Evolutionary conservation across 768 basidiomycete species (phyloP), one percentile per base, ranked within the genome.

Genomic region (Tubosaeta sp.): DNA sequence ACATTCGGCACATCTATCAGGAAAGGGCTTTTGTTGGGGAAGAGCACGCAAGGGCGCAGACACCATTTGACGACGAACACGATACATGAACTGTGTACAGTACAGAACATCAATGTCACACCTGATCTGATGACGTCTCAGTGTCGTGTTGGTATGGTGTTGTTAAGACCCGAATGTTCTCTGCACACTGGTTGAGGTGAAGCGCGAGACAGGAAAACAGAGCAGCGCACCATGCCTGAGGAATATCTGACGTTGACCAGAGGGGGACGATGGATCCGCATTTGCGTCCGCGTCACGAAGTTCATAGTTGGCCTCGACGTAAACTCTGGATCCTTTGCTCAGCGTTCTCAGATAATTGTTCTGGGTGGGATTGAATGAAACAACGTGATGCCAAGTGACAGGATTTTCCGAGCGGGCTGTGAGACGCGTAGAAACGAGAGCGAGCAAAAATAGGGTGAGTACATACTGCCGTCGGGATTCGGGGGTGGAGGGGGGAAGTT

Each of bases 201-300:
- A 52, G 7, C 3, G 47, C 31, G 29, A 29, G 11, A 27, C 2
- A 11, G 19, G 16, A 26, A 5, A 43, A 6, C 29, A 29, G 22
- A 33, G 32, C 2, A 12, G 56, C 79, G 37, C 54, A 89, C 91
- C 89, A 57, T 93, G 91, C 63, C 81, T 76, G 37, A 93, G 75
- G 70, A 91, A 86, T 50, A 93, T 86, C 66, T 91, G 89, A 31
- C 88, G 83, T 64, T 91, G 89, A 1, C 83, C 86, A 50, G 82
- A 76, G 29, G 84, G 80, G 1, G 86, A 80, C 46, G 77, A 70
- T 3, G 87, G 76, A 47, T 90, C 87, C 12, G 87, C 81, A 35
- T 72, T 75, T 6, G 76, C 68, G 37, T 86, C 85, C 9, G 89
- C 80, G 53, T 91, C 87, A 35, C 84, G 80, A 22, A 92, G 67